Conservation (phyloP, 2,329 filamentous ascomycete genomes). For the Diaporthe citrichinensis region DNA sequence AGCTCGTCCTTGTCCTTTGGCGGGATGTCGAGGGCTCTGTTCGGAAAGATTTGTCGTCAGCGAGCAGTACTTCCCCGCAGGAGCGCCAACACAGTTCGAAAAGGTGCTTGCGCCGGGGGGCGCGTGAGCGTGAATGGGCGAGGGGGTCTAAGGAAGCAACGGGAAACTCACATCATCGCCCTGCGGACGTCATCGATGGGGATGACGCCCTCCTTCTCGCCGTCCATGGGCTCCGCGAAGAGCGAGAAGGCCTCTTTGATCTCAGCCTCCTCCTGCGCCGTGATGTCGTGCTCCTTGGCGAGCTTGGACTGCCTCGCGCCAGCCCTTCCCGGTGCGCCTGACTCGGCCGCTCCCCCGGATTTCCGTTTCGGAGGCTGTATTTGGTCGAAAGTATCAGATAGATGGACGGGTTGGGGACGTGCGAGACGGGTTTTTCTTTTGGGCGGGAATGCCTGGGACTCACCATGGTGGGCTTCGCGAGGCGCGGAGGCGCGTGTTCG, state of each 20-base stretch:
- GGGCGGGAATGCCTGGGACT: background rate
- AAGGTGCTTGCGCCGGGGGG: background rate
- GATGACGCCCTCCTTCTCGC: constrained; percentile 81
- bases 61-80: background rate
- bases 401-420: background rate
- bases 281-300: constrained; percentile 91
- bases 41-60: background rate
- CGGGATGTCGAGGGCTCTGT: constrained; percentile 84
- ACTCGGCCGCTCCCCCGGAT: constrained; percentile 49
- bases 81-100: background rate
- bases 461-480: constrained; percentile 36
- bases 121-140: background rate
- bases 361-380: constrained; percentile 69
- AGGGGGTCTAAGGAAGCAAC: background rate
- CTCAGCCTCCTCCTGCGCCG: constrained; percentile 86
- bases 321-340: constrained; percentile 49
- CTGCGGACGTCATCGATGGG: constrained; percentile 77
- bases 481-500: constrained; percentile 35
- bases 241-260: constrained; percentile 92
- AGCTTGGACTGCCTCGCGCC: constrained; percentile 82
- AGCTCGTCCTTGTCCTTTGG: constrained; percentile 77
- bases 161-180: constrained; percentile 76
- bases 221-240: constrained; percentile 79
- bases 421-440: background rate
- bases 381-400: constrained; percentile 18